phyloP scores from a whole-genome alignment of 106 monocot genomes.

The Apostasia shenzhenica region DNA sequence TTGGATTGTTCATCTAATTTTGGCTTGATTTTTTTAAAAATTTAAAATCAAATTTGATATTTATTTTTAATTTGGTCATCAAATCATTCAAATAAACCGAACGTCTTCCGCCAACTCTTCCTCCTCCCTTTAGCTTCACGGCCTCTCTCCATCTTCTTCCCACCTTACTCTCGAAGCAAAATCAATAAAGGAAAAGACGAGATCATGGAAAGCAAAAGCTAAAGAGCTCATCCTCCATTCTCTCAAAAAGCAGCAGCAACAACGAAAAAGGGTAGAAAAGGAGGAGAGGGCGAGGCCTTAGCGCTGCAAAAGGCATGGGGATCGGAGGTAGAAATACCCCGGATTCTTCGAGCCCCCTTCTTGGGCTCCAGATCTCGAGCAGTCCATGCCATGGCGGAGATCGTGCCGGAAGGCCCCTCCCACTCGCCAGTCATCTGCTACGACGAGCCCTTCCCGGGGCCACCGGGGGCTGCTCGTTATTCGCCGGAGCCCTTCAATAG shows the following conservation, averaged over 20 bases:
- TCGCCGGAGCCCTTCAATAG: slow-evolving; percentile 56
- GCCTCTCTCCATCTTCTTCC: background rate
- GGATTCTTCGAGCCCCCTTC: background rate
- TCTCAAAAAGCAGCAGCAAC: background rate
- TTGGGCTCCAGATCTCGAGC: background rate
- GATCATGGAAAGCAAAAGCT: slow-evolving; percentile 4
- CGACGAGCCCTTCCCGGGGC: background rate
- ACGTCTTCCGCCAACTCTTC: no score
- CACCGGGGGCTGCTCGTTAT: background rate
- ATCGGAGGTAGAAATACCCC: slow-evolving; percentile 3
- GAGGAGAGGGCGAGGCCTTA: background rate
- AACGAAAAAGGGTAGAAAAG: background rate
- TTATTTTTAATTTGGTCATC: no score
- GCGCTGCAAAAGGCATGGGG: slow-evolving; percentile 3
- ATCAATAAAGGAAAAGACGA: background rate
- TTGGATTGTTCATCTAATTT: no score
- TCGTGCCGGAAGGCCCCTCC: slow-evolving; percentile 29
- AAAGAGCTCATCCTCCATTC: background rate
- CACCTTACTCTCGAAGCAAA: background rate
- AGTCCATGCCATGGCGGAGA: slow-evolving; percentile 26
- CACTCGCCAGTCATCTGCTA: slow-evolving; percentile 9
- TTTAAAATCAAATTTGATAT: no score
- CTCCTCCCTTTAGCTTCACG: background rate
- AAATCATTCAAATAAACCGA: no score
- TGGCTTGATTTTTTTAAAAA: no score